Base-by-base conservation (phyloP, 2,329 filamentous ascomycete genomes). In the Fusarium ambrosium region DNA sequence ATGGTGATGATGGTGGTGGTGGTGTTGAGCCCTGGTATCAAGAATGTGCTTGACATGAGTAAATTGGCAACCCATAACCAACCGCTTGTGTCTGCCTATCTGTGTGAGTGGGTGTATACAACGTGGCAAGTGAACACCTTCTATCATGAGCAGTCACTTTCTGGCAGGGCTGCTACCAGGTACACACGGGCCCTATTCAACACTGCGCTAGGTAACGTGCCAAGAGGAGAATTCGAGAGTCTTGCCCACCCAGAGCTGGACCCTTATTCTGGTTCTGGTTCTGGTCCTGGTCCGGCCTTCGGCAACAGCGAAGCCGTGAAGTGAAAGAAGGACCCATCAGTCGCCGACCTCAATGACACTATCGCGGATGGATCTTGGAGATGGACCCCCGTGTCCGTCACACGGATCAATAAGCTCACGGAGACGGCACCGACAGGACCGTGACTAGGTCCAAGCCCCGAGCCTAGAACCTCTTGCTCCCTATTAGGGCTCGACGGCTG, bases 71-170 rank as follows among this genome's bases (percentile, higher is more conserved):
- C 29, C 29, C 18, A 62, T 29, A 58, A 29, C 53, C 62, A 59
- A 36, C 53, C 62, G 16, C 24, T 32, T 53, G 62, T 63, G 55
- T 62, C 63, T 64, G 34, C 39, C 27, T 59, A 69, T 51, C 24
- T 61, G 66, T 62, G 45, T 56, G 69, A 64, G 65, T 66, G 62
- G 64, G 43, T 43, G 64, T 62, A 63, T 74, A 74, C 64, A 74
- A 74, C 71, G 71, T 74, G 68, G 71, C 55, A 72, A 59, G 53
- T 62, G 59, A 74, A 64, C 63, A 64, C 68, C 56, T 74, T 41
- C 51, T 56, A 39, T 55, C 60, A 55, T 10, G 24, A 18, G 62
- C 68, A 71, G 62, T 59, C 51, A 55, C 37, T 61, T 60, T 39
- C 56, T 62, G 45, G 32, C 27, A 61, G 56, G 29, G 34, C 66